These are phyloP conservation scores for Leccinum boreale DNA, from an alignment of 768 basidiomycete species.

Conservation along the genomic window DNA sequence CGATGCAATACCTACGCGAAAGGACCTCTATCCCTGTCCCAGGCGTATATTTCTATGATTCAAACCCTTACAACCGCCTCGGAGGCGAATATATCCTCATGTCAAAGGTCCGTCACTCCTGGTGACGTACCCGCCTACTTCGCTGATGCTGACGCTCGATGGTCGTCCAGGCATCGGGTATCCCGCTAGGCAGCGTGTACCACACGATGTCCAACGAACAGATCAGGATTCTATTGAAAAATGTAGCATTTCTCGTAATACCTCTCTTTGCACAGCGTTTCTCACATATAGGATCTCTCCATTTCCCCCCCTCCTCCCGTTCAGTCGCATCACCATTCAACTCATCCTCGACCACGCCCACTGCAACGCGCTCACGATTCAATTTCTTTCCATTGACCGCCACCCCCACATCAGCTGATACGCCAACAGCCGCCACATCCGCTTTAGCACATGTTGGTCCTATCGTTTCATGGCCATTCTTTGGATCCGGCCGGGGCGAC, in stretches of 20 bases:
- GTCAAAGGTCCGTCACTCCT: constrained; percentile 60
- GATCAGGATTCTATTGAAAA: constrained; percentile 62
- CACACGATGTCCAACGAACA: constrained; percentile 65
- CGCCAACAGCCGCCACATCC: not conserved
- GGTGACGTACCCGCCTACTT: not conserved
- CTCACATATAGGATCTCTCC: constrained; percentile 70
- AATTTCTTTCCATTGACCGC: constrained; percentile 19
- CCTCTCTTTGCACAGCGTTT: constrained; percentile 79
- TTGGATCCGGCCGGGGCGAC: constrained; percentile 78
- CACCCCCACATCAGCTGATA: constrained; percentile 6
- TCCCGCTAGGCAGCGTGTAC: constrained; percentile 68
- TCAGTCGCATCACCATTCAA: constrained; percentile 18
- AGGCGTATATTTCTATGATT: constrained; percentile 70
- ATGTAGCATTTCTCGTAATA: constrained; percentile 64
- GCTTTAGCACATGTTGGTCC: constrained; percentile 43
- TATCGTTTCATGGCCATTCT: constrained; percentile 90
- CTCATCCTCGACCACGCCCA: constrained; percentile 26
- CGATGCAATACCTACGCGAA: constrained; percentile 74
- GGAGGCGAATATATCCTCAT: constrained; percentile 86
- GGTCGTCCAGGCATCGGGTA: constrained; percentile 58
- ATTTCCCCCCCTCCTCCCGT: constrained; percentile 33
- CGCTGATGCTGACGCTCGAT: constrained; percentile 2
- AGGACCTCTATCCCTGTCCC: constrained; percentile 73
- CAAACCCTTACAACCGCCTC: constrained; percentile 80
- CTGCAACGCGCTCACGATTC: constrained; percentile 19